Base-by-base conservation (phyloP, 148 eudicot species). In the Chenopodium suecicum region DNA sequence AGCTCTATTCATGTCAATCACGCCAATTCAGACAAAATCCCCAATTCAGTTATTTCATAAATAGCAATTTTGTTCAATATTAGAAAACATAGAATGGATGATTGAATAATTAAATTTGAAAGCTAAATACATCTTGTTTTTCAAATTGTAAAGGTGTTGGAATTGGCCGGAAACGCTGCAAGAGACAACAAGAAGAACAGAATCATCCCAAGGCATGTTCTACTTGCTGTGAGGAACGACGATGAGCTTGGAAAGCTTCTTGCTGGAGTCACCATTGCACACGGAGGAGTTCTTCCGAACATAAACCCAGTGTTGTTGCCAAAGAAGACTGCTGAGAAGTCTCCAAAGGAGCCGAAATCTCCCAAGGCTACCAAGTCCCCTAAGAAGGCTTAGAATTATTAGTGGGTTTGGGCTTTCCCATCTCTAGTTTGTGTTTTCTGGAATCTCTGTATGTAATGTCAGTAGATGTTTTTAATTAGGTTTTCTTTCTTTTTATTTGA, bases 121-220 rank as follows among this genome's bases (percentile, higher is more conserved):
- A 0, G 62, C 62, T 56, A 4, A 56, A 56, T 10, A 12, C 17
- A 4, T 14, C 17, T 14, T 17, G 62, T 0, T 56, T 56, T 56
- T 14, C 17, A 19, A 14, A 56, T 56, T 14, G 56, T 52, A 7
- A 46, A 73, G 75, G 76, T 73, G 14, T 50, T 73, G 62, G 76
- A 73, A 16, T 73, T 73, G 22, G 76, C 62, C 5, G 76, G 76
- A n/a, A 73, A 73, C 6, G 76, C 76, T 9, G 76, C 76, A 73
- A 73, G 76, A 25, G 75, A 48, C 62, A 73, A 73, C 76, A 73
- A 73, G 62, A 73, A 73, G 54, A 73, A 73, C 62, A 73, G 75
- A n/a, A 73, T 73, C 62, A 73, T 73, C 76, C 76, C 76, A 73
- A 73, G 76, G 62, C 76, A 73, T 50, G 76, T 73, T 1, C 22